A percentile compares a stretch with the other conserved stretches of the same genome.
These are phyloP conservation scores for Cystobasidium pallidum DNA, from an alignment of 1,284 basidiomycete species.

Conservation along the genomic window DNA sequence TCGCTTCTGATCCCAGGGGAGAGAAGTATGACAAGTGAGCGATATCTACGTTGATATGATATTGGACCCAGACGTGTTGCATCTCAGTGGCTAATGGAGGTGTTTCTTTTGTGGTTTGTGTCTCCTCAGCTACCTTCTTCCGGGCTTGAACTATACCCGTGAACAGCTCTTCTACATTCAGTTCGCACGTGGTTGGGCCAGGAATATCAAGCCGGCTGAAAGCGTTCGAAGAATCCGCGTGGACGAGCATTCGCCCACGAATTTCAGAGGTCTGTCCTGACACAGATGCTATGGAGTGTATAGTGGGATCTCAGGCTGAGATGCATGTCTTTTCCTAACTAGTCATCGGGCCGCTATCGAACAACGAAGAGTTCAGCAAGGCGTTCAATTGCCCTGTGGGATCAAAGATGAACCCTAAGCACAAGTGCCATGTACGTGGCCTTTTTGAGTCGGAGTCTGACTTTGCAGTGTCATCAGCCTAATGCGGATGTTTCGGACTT, in stretches of 20 bases:
- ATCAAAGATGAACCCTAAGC: conserved; percentile 48
- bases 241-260: conserved; percentile 81
- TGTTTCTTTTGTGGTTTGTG: no score
- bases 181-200: conserved; percentile 75
- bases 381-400: conserved; percentile 51
- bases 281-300: no score
- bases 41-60: no score
- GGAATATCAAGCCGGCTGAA: conserved; percentile 69
- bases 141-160: conserved; percentile 75
- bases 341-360: conserved; percentile 53
- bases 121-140: conserved; percentile 65
- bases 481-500: neutral
- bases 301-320: no score
- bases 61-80: no score
- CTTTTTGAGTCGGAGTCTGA: neutral
- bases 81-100: no score
- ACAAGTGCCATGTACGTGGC: conserved; percentile 46
- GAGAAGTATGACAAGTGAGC: conserved; percentile 59
- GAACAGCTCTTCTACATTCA: conserved; percentile 91
- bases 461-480: neutral
- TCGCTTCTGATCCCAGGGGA: conserved; percentile 49
- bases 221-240: conserved; percentile 78
- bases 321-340: no score
- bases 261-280: conserved; percentile 45
- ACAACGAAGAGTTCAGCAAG: conserved; percentile 50